Evolutionary conservation across 805 yeast species (phyloP), one percentile per base, ranked within the genome.

Genomic region (Barnettozyma salicaria): DNA sequence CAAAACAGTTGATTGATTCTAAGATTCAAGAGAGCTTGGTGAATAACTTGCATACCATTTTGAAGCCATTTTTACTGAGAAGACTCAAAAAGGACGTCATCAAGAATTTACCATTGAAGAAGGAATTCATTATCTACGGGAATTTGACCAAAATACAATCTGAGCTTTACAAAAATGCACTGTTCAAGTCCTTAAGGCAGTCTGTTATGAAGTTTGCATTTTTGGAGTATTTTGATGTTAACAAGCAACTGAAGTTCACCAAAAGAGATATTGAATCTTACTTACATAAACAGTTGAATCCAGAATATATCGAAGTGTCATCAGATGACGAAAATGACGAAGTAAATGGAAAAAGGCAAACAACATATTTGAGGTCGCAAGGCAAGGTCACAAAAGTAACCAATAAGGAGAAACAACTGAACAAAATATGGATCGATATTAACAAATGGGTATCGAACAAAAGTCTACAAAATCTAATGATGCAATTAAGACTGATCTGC

Each of bases 401-500:
- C 6, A 27, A 33, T 2, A 35, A 24, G 12, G 51, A 48, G 35
- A 34, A 42, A 22, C 18, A 33, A 18, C 31, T 53, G 11, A 37
- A 37, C 9, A 20, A 37, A 14, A 23, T 41, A 2, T 44, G 52
- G 44, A 20, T 22, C 3, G 25, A 31, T 3, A 56, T 68, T 6
- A 55, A 56, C 19, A 62, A 55, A 27, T 72, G 72, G 41, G 55
- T 79, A 6, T 63, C 64, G 14, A 60, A 63, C 25, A 80, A 79
- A 47, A 68, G 67, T 34, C 61, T 85, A 36, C 79, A 74, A 44
- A 86, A 85, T 49, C 50, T 76, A 49, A 67, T 83, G 63, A 86
- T 89, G 86, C 97, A 89, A 58, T 65, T 89, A 35, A 68, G 98
- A 30, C 76, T 80, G 41, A 73, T 86, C 7, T 88, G 96, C 48